Evolutionary conservation across 345 rosid species (phyloP).

Genomic region (Gossypium anomalum): DNA sequence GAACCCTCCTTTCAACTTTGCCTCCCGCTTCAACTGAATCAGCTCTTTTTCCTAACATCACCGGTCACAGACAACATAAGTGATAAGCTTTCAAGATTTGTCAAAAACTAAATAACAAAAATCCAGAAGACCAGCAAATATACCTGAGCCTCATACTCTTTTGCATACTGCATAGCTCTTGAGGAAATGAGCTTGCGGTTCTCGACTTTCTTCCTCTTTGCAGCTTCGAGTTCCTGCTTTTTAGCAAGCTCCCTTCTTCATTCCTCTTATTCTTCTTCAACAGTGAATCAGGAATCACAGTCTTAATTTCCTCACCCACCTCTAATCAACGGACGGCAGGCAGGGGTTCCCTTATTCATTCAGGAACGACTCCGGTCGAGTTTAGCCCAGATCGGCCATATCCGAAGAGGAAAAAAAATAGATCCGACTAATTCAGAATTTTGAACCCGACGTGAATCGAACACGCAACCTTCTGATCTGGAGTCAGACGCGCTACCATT

Average conservation of each 20-base stretch:
- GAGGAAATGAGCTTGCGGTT: constrained; percentile 52
- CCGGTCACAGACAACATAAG: not conserved
- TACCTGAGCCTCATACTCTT: constrained; percentile 61
- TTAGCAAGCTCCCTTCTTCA: constrained; percentile 54
- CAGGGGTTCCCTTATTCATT: not conserved
- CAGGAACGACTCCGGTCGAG: not conserved
- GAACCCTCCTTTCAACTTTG: constrained; percentile 77
- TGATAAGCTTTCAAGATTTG: too few relatives aligned
- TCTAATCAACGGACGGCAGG: constrained; percentile 11
- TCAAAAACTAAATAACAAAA: not conserved
- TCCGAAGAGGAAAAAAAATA: not conserved
- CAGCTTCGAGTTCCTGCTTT: constrained; percentile 35
- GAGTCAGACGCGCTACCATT: constrained; percentile 99
- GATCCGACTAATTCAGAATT: not conserved
- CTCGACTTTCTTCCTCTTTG: constrained; percentile 49
- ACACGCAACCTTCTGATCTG: constrained; percentile 99
- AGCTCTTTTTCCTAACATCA: constrained; percentile 51
- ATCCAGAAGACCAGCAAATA: not conserved
- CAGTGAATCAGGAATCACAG: constrained; percentile 63
- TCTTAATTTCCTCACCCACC: constrained; percentile 35
- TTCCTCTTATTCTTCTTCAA: constrained; percentile 73
- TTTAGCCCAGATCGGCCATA: not conserved
- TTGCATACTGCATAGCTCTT: constrained; percentile 50
- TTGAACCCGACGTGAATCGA: constrained; percentile 98
- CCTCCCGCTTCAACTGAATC: constrained; percentile 74